Percentiles rank a stretch among this genome's conserved stretches.
Evolutionary conservation across 2,329 filamentous ascomycete genomes (phyloP).

Genomic region (Dendryphion nanum): DNA sequence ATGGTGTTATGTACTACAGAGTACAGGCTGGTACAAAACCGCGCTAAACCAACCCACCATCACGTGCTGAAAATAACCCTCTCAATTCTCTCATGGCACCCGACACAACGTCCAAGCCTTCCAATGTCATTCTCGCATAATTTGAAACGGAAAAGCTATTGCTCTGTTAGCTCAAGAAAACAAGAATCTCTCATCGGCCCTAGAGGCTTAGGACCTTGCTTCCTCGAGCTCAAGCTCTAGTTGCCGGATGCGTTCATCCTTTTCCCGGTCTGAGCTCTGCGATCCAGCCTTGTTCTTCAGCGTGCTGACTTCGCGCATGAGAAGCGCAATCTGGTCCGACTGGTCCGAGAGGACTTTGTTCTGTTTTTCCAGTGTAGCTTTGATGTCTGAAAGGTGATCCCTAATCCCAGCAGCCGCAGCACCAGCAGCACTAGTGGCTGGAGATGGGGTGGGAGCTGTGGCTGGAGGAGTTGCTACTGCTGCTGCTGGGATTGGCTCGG

Average conservation of each 20-base stretch:
- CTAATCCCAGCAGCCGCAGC: conserved; percentile 57
- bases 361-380: conserved; percentile 65
- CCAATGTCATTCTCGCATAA: no score
- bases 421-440: conserved; percentile 40
- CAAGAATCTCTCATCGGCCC: no score
- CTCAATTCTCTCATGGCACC: no score
- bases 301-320: conserved; percentile 61
- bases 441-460: conserved; percentile 30
- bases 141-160: no score
- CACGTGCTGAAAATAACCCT: no score
- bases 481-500: conserved; percentile 39
- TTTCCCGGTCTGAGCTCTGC: conserved; percentile 31
- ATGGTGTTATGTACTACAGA: no score
- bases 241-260: conserved; percentile 42
- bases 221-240: conserved; percentile 43
- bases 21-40: no score
- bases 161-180: no score
- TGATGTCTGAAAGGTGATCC: conserved; percentile 72
- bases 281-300: conserved; percentile 74
- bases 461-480: conserved; percentile 13
- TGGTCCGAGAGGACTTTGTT: conserved; percentile 71
- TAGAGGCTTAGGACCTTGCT: conserved; percentile 39
- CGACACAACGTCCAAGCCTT: no score
- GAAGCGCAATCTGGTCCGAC: conserved; percentile 68
- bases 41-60: no score